Conservation (phyloP, 2,329 filamentous ascomycete genomes). For the Xylariaceae sp. region DNA sequence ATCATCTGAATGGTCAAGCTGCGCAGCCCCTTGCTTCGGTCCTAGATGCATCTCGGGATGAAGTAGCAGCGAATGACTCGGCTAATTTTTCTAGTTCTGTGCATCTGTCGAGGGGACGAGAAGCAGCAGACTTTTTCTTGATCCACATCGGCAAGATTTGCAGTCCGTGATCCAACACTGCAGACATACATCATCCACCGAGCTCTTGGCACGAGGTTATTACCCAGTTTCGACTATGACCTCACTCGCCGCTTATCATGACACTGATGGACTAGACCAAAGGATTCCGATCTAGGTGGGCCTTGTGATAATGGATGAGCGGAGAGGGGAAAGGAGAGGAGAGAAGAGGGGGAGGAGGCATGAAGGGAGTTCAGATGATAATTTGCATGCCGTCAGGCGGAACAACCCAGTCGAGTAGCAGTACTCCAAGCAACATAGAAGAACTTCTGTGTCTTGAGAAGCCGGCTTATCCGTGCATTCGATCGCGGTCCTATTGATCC, state of each 20-base stretch:
- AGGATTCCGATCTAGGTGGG: neutral
- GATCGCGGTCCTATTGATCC: neutral
- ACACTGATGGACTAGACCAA: neutral
- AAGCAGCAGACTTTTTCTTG: neutral
- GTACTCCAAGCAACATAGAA: neutral
- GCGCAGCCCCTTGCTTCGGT: slow-evolving; percentile 3
- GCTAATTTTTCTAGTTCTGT: neutral
- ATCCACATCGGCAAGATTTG: neutral
- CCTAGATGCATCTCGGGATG: neutral
- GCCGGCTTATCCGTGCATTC: neutral
- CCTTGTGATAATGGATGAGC: neutral
- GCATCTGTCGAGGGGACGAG: neutral
- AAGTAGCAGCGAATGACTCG: neutral
- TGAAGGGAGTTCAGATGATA: neutral
- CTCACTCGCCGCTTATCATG: neutral
- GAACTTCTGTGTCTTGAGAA: neutral
- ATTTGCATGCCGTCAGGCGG: neutral
- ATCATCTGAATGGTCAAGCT: neutral
- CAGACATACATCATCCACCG: neutral
- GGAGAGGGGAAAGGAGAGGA: neutral
- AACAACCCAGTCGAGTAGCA: neutral
- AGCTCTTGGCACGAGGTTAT: neutral
- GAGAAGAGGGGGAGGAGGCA: neutral
- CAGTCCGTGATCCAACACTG: neutral
- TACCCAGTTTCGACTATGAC: neutral